These are phyloP conservation scores for Cystobasidiaceae sp. DNA, from an alignment of 1,284 basidiomycete genomes.

Conservation along the genomic window DNA sequence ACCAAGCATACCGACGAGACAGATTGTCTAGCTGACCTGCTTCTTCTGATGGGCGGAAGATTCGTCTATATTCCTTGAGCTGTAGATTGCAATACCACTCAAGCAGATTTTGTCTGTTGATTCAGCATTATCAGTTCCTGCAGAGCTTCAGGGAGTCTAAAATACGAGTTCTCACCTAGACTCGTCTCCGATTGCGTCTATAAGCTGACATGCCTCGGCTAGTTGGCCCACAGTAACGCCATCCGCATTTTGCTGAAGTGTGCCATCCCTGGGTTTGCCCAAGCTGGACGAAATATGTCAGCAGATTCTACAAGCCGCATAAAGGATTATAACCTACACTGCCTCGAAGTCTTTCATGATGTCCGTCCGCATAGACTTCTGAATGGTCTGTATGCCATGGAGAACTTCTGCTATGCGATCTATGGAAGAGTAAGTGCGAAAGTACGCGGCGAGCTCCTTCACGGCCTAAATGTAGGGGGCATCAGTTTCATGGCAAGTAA, in stretches of 20 bases:
- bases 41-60: slow-evolving; percentile 86
- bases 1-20: slow-evolving; percentile 90
- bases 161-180: slow-evolving; percentile 53
- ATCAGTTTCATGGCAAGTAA: no score
- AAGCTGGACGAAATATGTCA: slow-evolving; percentile 5
- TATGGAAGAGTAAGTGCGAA: slow-evolving; percentile 69
- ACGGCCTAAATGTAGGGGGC: no score
- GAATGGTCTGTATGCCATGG: slow-evolving; percentile 69
- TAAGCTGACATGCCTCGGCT: slow-evolving; percentile 70
- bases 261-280: slow-evolving; percentile 4
- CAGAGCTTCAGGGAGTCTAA: not conserved
- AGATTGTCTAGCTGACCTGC: slow-evolving; percentile 95
- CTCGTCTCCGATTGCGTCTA: slow-evolving; percentile 79
- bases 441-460: slow-evolving; percentile 70
- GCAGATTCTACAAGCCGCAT: not conserved
- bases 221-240: slow-evolving; percentile 32
- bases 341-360: slow-evolving; percentile 83
- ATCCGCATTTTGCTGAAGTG: slow-evolving; percentile 31
- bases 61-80: slow-evolving; percentile 91
- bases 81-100: slow-evolving; percentile 86
- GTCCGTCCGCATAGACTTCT: slow-evolving; percentile 66
- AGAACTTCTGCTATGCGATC: slow-evolving; percentile 69
- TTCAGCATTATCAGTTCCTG: not conserved
- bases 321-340: slow-evolving; percentile 55
- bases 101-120: slow-evolving; percentile 59